Conservation (phyloP, 2,329 filamentous ascomycete genomes). For the Monilinia fructicola region DNA sequence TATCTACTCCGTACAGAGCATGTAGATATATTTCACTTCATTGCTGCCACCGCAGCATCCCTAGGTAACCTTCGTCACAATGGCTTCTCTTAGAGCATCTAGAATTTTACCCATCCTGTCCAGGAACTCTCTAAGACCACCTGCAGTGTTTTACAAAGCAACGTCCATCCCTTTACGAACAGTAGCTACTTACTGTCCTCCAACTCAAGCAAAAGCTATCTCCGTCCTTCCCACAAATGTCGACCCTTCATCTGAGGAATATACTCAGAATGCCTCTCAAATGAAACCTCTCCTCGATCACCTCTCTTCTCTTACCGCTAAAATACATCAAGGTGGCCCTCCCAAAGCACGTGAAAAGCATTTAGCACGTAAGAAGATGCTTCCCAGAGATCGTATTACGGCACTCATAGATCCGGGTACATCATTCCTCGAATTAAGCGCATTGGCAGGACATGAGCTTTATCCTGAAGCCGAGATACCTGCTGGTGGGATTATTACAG, state of each 20-base stretch:
- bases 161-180: constrained; percentile 32
- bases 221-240: constrained; percentile 75
- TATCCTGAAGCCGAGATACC: constrained; percentile 87
- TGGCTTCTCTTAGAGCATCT: constrained; percentile 51
- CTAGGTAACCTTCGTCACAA: constrained; percentile 39
- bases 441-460: constrained; percentile 82
- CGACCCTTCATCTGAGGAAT: constrained; percentile 75
- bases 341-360: constrained; percentile 87
- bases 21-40: constrained; percentile 22
- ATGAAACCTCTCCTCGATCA: constrained; percentile 72
- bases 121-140: constrained; percentile 45
- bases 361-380: constrained; percentile 85
- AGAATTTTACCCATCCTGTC: constrained; percentile 48
- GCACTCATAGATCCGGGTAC: constrained; percentile 86
- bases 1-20: constrained; percentile 22
- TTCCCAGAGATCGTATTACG: constrained; percentile 84
- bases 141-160: constrained; percentile 34
- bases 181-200: constrained; percentile 75
- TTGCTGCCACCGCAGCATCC: constrained; percentile 30
- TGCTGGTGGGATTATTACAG: constrained; percentile 87
- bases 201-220: constrained; percentile 78
- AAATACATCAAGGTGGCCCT: constrained; percentile 73
- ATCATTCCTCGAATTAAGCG: constrained; percentile 88
- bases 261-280: constrained; percentile 73
- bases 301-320: constrained; percentile 68